phyloP scores from a whole-genome alignment of 2,329 filamentous ascomycete genomes.

The Dothistroma pini region DNA sequence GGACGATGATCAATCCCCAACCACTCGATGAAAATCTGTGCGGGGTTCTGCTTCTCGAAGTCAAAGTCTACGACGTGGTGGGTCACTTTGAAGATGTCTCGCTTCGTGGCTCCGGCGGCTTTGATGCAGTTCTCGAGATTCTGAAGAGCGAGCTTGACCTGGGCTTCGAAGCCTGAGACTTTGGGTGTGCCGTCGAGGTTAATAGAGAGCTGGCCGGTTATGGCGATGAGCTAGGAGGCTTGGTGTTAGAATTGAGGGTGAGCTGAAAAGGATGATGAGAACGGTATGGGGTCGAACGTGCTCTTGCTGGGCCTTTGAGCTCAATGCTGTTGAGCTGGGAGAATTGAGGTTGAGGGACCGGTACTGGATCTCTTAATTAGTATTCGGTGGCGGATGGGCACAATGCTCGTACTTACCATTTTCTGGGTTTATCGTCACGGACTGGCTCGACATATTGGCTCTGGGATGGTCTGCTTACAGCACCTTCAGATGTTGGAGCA shows the following conservation, averaged over 20 bases:
- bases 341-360: slow-evolving; percentile 19
- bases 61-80: slow-evolving; percentile 23
- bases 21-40: slow-evolving; percentile 21
- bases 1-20: slow-evolving; percentile 18
- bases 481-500: not conserved
- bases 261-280: not conserved
- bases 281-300: not conserved
- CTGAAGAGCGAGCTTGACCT: slow-evolving; percentile 17
- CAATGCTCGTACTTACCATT: not conserved
- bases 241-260: not conserved
- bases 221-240: slow-evolving; percentile 12
- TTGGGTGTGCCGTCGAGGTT: slow-evolving; percentile 13
- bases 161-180: slow-evolving; percentile 13
- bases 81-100: slow-evolving; percentile 25
- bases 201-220: slow-evolving; percentile 22
- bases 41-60: slow-evolving; percentile 20
- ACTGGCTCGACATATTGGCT: slow-evolving; percentile 1
- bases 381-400: not conserved
- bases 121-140: slow-evolving; percentile 22
- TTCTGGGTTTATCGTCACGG: slow-evolving; percentile 1
- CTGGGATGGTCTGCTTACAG: not conserved
- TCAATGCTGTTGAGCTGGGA: slow-evolving; percentile 20
- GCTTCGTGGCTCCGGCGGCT: slow-evolving; percentile 18
- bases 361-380: not conserved
- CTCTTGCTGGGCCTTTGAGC: slow-evolving; percentile 11